Evolutionary conservation across 2,329 filamentous ascomycete species (phyloP).

Genomic region (Colletotrichum brevisporum): DNA sequence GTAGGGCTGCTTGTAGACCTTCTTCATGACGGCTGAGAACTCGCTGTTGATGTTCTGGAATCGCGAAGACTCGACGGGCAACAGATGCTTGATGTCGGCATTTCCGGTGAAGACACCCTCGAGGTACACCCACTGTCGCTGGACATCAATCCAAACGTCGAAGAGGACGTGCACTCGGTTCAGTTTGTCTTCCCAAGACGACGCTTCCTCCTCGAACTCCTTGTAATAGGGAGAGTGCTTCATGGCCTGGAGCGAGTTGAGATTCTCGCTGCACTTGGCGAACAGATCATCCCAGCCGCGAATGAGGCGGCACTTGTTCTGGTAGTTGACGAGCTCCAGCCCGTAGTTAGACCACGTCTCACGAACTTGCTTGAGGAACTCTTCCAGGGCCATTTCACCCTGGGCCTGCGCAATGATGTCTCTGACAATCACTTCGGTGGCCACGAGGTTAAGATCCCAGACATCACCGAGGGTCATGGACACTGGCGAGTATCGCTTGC

Average conservation of each 20-base stretch:
- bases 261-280: slow-evolving; percentile 96
- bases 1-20: slow-evolving; percentile 95
- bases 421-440: slow-evolving; percentile 88
- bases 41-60: slow-evolving; percentile 99
- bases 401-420: slow-evolving; percentile 96
- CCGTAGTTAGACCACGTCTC: slow-evolving; percentile 98
- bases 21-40: slow-evolving; percentile 99
- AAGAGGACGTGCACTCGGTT: slow-evolving; percentile 98
- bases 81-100: slow-evolving; percentile 96
- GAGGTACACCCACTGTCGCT: slow-evolving; percentile 99
- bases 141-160: slow-evolving; percentile 99
- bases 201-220: slow-evolving; percentile 98
- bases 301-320: slow-evolving; percentile 97
- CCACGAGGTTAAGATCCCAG: slow-evolving; percentile 94
- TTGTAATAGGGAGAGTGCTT: slow-evolving; percentile 99
- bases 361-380: slow-evolving; percentile 95
- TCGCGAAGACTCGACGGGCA: slow-evolving; percentile 94
- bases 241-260: slow-evolving; percentile 99
- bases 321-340: slow-evolving; percentile 95
- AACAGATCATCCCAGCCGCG: slow-evolving; percentile 98
- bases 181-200: slow-evolving; percentile 96
- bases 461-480: slow-evolving; percentile 98
- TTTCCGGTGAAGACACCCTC: slow-evolving; percentile 99
- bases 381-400: slow-evolving; percentile 97
- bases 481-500: slow-evolving; percentile 92